Percentiles rank a stretch among this genome's conserved stretches.
Conservation (phyloP, 2,329 filamentous ascomycete species). For the Tothia fuscella region DNA sequence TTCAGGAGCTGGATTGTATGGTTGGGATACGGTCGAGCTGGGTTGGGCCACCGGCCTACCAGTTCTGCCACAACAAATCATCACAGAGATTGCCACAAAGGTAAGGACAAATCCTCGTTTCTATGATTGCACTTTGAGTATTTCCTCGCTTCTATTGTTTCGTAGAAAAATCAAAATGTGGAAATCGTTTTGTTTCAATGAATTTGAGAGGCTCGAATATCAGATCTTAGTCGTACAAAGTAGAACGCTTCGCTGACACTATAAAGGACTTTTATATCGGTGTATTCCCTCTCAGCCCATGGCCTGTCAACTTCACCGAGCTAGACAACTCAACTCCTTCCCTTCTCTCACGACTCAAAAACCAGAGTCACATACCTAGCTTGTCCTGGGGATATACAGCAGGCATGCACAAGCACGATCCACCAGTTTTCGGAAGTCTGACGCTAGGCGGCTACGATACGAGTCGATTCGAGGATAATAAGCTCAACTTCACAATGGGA, state of each 20-base stretch:
- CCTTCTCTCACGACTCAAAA: conserved; percentile 14
- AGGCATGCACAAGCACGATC: conserved; percentile 11
- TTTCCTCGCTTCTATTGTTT: too few species aligned
- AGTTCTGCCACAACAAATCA: conserved; percentile 3
- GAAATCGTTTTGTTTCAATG: too few species aligned
- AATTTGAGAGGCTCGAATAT: too few species aligned
- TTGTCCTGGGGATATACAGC: conserved; percentile 16
- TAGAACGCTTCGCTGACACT: too few species aligned
- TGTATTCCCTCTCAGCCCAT: conserved; percentile 9
- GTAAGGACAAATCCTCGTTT: background rate
- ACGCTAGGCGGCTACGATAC: conserved; percentile 18
- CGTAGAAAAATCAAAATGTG: too few species aligned
- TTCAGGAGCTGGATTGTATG: conserved; percentile 12
- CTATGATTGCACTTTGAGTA: background rate
- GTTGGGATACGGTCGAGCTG: conserved; percentile 10
- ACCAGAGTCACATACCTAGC: conserved; percentile 14
- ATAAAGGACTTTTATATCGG: conserved; percentile 11
- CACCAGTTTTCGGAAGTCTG: conserved; percentile 13
- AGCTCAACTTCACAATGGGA: conserved; percentile 13
- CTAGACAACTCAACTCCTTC: background rate
- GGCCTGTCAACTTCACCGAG: conserved; percentile 11
- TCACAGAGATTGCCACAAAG: conserved; percentile 11
- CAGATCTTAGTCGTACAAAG: too few species aligned
- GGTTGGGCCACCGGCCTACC: conserved; percentile 9
- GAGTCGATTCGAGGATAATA: conserved; percentile 14